These are phyloP conservation scores for Fraxinus dipetala DNA, from an alignment of 305 asterid genomes.

Conservation along the genomic window DNA sequence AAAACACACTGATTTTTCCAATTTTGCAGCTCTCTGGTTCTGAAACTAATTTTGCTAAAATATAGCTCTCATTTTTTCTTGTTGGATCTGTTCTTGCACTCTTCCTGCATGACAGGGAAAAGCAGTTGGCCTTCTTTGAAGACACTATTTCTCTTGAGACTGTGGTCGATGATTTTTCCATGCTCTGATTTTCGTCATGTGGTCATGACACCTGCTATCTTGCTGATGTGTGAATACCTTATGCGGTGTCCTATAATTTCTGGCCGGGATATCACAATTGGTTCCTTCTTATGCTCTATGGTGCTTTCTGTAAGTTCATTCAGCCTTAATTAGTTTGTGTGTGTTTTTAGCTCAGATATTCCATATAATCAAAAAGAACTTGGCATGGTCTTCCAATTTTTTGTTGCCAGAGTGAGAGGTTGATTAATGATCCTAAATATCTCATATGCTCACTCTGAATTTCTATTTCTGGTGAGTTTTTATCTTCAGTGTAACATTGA, in stretches of 20 bases:
- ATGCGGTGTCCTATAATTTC: slow-evolving; percentile 69
- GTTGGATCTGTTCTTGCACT: slow-evolving; percentile 14
- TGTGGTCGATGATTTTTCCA: slow-evolving; percentile 96
- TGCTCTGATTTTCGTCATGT: slow-evolving; percentile 95
- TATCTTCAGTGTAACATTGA: neutral
- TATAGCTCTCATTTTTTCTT: neutral
- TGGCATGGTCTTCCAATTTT: neutral
- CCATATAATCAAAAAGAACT: neutral
- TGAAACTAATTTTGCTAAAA: neutral
- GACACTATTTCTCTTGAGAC: slow-evolving; percentile 72
- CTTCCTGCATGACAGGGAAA: slow-evolving; percentile 46
- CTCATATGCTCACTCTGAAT: neutral
- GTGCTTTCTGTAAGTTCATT: slow-evolving; percentile 67
- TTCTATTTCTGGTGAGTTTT: neutral
- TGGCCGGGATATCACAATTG: slow-evolving; percentile 70
- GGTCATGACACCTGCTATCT: slow-evolving; percentile 80
- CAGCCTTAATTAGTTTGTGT: neutral
- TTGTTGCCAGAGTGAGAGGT: neutral
- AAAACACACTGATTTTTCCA: neutral
- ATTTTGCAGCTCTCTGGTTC: neutral
- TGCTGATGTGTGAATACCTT: slow-evolving; percentile 82
- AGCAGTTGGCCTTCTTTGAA: slow-evolving; percentile 89
- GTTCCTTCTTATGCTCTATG: slow-evolving; percentile 92
- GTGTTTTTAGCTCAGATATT: neutral
- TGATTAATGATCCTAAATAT: neutral